These are phyloP conservation scores for Pseudocercospora fijiensis DNA, from an alignment of 2,329 filamentous ascomycete genomes.

Conservation along the genomic window DNA sequence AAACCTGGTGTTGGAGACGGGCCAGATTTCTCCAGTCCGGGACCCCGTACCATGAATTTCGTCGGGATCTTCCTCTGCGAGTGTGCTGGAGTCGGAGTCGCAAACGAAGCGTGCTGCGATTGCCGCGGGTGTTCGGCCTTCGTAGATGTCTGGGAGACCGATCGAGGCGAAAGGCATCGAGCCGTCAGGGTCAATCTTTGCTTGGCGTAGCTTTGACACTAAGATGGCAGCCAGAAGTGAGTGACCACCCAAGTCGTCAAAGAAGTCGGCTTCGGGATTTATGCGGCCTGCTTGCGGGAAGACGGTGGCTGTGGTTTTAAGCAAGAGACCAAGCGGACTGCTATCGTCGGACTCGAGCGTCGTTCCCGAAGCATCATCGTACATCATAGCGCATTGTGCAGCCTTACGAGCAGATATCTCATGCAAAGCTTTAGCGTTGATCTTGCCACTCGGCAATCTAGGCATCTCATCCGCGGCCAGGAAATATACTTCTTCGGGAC, in stretches of 20 bases:
- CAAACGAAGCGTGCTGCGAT: constrained; percentile 24
- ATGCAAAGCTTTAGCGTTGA: constrained; percentile 30
- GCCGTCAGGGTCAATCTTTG: constrained; percentile 12
- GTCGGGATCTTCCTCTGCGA: constrained; percentile 14
- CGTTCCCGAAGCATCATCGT: neutral
- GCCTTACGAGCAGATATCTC: constrained; percentile 25
- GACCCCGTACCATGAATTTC: constrained; percentile 23
- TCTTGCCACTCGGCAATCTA: constrained; percentile 30
- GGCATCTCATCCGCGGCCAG: constrained; percentile 27
- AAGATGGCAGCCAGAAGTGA: constrained; percentile 62
- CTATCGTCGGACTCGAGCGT: constrained; percentile 5
- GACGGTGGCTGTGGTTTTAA: constrained; percentile 37
- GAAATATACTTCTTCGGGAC: constrained; percentile 28
- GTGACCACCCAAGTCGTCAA: constrained; percentile 76
- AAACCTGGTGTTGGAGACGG: constrained; percentile 24
- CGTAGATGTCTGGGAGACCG: constrained; percentile 31
- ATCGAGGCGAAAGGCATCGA: constrained; percentile 28
- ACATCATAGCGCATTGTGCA: constrained; percentile 7
- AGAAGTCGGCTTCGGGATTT: constrained; percentile 54
- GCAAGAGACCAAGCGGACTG: constrained; percentile 16
- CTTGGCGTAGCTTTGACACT: constrained; percentile 25
- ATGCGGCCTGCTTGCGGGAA: constrained; percentile 44
- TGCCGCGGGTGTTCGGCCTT: constrained; percentile 26
- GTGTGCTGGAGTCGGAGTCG: constrained; percentile 15
- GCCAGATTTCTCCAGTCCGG: constrained; percentile 22